Evolutionary conservation across 2,329 filamentous ascomycete genomes (phyloP).

Genomic region (Trichoderma asperellum): DNA sequence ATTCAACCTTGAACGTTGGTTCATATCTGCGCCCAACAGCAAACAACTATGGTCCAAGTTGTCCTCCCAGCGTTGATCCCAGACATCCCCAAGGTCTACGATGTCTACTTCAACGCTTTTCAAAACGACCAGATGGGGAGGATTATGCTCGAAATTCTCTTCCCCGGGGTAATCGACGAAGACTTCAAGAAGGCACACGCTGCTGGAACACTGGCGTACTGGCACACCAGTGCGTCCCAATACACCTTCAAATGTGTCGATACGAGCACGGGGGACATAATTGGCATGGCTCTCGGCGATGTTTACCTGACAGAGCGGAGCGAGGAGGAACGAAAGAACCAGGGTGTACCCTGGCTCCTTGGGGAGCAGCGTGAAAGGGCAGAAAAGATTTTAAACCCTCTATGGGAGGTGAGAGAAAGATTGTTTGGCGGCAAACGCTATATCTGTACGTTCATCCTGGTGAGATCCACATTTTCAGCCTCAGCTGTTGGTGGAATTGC

Average conservation of each 20-base stretch:
- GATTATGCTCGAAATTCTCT: conserved; percentile 49
- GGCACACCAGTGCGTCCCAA: conserved; percentile 46
- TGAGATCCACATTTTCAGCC: conserved; percentile 18
- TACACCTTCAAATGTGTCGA: conserved; percentile 55
- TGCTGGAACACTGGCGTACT: conserved; percentile 46
- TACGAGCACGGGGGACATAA: conserved; percentile 46
- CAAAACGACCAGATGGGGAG: conserved; percentile 44
- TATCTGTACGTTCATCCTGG: conserved; percentile 45
- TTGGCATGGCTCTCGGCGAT: conserved; percentile 54
- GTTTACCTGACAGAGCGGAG: conserved; percentile 45
- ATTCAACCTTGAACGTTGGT: not conserved
- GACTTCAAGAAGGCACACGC: conserved; percentile 51
- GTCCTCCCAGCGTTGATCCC: conserved; percentile 52
- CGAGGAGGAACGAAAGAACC: conserved; percentile 49
- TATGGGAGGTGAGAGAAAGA: conserved; percentile 48
- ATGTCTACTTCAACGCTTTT: conserved; percentile 53
- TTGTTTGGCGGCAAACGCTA: conserved; percentile 46
- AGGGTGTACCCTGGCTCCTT: conserved; percentile 51
- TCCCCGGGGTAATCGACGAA: conserved; percentile 43
- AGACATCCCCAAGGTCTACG: conserved; percentile 52
- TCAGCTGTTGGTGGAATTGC: conserved; percentile 3
- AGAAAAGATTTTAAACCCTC: conserved; percentile 46
- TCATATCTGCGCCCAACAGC: not conserved
- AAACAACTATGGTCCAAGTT: conserved; percentile 43
- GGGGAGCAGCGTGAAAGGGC: conserved; percentile 50